phyloP scores from a whole-genome alignment of 441 rosid genomes.

The Rhodomyrtus psidioides region DNA sequence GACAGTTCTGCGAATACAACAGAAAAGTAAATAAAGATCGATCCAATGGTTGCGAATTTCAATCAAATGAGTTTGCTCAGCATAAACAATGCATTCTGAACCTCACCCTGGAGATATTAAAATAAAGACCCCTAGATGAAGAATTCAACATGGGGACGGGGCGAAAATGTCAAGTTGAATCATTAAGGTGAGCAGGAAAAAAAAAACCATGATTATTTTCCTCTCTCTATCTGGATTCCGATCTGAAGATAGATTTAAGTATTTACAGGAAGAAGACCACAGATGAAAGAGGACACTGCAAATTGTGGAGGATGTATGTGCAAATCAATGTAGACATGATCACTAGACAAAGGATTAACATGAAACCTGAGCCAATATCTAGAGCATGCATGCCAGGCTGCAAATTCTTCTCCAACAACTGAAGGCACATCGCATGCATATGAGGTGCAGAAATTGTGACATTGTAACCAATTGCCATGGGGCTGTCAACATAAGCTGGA shows the following conservation, averaged over 20 bases:
- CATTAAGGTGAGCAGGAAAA: not conserved
- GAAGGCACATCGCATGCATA: slow-evolving; percentile 95
- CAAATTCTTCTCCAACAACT: slow-evolving; percentile 63
- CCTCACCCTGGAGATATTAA: not conserved
- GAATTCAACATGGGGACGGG: not conserved
- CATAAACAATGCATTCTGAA: not conserved
- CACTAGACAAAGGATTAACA: not conserved
- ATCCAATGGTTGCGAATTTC: not conserved
- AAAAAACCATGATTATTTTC: not conserved
- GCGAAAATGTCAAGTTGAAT: not conserved
- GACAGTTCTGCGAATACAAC: not conserved
- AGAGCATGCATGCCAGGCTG: slow-evolving; percentile 89
- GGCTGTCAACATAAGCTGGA: slow-evolving; percentile 74
- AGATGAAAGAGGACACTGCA: not conserved
- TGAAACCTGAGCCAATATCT: slow-evolving; percentile 90
- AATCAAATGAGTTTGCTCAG: not conserved
- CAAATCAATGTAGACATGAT: not conserved
- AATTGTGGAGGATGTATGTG: not conserved
- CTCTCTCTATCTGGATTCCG: not conserved
- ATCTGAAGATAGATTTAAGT: not conserved
- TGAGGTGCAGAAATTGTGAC: slow-evolving; percentile 97
- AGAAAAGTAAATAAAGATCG: not conserved
- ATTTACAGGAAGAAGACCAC: not conserved
- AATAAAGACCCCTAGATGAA: not conserved
- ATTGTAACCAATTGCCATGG: slow-evolving; percentile 83